Evolutionary conservation across 1,284 basidiomycete genomes (phyloP).

Genomic region (Fomitopsis betulina): DNA sequence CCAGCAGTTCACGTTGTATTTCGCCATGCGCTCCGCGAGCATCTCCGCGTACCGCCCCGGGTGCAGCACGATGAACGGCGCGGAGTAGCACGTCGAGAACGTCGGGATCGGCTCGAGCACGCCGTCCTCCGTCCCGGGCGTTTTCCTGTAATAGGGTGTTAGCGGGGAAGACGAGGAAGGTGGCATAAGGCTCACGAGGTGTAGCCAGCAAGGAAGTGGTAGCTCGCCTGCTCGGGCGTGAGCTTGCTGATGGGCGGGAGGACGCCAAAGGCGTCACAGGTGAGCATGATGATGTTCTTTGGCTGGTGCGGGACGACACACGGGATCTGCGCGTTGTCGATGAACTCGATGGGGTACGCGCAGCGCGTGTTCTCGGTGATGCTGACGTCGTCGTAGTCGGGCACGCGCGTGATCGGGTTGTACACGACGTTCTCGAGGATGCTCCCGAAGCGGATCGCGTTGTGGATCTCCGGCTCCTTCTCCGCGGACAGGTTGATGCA

Average conservation of each 20-base stretch:
- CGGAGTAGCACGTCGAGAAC: slow-evolving; percentile 98
- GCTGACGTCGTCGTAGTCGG: slow-evolving; percentile 95
- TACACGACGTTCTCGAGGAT: slow-evolving; percentile 99
- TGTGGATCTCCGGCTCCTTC: slow-evolving; percentile 98
- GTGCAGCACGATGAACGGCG: slow-evolving; percentile 98
- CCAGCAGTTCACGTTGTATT: slow-evolving; percentile 93
- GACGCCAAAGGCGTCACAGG: slow-evolving; percentile 98
- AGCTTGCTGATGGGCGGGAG: slow-evolving; percentile 95
- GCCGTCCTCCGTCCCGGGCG: slow-evolving; percentile 97
- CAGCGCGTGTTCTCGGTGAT: slow-evolving; percentile 99
- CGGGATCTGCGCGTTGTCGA: slow-evolving; percentile 93
- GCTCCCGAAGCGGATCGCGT: slow-evolving; percentile 92
- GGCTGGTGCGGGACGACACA: slow-evolving; percentile 84
- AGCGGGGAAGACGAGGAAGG: slow-evolving; percentile 7
- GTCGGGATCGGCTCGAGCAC: slow-evolving; percentile 98
- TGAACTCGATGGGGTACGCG: slow-evolving; percentile 96
- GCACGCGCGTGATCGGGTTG: slow-evolving; percentile 80
- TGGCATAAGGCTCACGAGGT: slow-evolving; percentile 87
- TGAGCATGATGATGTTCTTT: slow-evolving; percentile 96
- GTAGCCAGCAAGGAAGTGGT: slow-evolving; percentile 96
- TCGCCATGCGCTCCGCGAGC: slow-evolving; percentile 93
- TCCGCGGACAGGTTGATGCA: slow-evolving; percentile 94
- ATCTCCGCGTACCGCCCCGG: slow-evolving; percentile 94
- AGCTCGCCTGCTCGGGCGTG: slow-evolving; percentile 92
- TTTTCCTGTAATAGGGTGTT: slow-evolving; percentile 51